These are phyloP conservation scores for Pholiota adiposa DNA, from an alignment of 1,284 basidiomycete genomes.

Conservation along the genomic window DNA sequence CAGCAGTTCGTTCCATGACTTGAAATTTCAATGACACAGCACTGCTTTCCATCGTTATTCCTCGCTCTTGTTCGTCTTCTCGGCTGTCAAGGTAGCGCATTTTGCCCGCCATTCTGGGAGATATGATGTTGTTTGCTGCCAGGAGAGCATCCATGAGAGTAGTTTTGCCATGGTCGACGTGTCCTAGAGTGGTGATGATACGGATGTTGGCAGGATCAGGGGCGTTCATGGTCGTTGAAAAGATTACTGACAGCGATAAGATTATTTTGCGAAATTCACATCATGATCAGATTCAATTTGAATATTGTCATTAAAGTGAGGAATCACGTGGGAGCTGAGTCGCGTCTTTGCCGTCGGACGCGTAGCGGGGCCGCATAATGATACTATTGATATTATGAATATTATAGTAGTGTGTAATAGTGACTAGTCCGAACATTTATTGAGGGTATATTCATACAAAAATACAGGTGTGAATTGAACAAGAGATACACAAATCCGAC, in stretches of 20 bases:
- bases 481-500: too few species aligned
- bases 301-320: too few species aligned
- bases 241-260: conserved; percentile 12
- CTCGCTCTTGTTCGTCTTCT: conserved; percentile 97
- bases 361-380: neutral
- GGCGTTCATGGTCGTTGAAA: neutral
- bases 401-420: too few species aligned
- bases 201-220: conserved; percentile 65
- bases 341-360: neutral
- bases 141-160: conserved; percentile 95
- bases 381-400: too few species aligned
- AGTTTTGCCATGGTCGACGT: conserved; percentile 93
- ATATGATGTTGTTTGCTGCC: conserved; percentile 98
- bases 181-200: conserved; percentile 81
- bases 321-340: neutral
- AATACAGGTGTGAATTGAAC: too few species aligned
- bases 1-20: conserved; percentile 60
- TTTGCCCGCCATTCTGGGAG: conserved; percentile 93
- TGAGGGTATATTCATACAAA: too few species aligned
- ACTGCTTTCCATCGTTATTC: conserved; percentile 99
- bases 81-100: conserved; percentile 95
- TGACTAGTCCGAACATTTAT: too few species aligned
- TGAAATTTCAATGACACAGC: conserved; percentile 89
- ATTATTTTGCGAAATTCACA: too few species aligned
- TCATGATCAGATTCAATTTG: too few species aligned